phyloP scores from a whole-genome alignment of 2,329 filamentous ascomycete genomes.

The Aureobasidium lini region DNA sequence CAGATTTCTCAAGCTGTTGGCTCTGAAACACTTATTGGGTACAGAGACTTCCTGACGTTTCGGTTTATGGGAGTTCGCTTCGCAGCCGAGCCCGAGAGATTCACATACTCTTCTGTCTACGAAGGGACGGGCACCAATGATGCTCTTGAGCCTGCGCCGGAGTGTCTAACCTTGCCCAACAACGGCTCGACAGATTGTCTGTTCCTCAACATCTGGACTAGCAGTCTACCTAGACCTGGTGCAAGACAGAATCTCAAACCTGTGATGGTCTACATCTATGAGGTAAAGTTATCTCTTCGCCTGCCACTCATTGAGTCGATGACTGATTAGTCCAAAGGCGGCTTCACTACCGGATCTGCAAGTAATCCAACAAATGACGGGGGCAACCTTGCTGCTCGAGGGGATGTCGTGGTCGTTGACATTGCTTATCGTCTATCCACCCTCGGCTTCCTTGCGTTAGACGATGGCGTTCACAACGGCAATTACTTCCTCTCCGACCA shows the following conservation, averaged over 20 bases:
- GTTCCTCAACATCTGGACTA: slow-evolving; percentile 35
- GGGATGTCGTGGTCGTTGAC: slow-evolving; percentile 39
- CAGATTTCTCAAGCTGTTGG: slow-evolving; percentile 19
- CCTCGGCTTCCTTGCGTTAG: slow-evolving; percentile 29
- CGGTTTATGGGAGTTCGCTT: slow-evolving; percentile 19
- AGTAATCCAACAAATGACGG: slow-evolving; percentile 41
- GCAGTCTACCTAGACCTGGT: slow-evolving; percentile 23
- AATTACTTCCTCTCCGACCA: slow-evolving; percentile 46
- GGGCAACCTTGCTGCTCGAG: slow-evolving; percentile 38
- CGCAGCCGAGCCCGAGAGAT: slow-evolving; percentile 18
- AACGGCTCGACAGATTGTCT: slow-evolving; percentile 28
- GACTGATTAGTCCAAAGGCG: slow-evolving; percentile 31
- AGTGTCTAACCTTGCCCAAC: slow-evolving; percentile 17
- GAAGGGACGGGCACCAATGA: slow-evolving; percentile 15
- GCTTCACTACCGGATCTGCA: slow-evolving; percentile 34
- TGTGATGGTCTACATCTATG: slow-evolving; percentile 32
- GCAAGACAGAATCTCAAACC: slow-evolving; percentile 31
- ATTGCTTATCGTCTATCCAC: slow-evolving; percentile 37
- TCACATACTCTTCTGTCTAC: slow-evolving; percentile 18
- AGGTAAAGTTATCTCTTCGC: slow-evolving; percentile 20
- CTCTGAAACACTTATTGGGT: slow-evolving; percentile 18
- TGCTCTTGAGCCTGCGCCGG: slow-evolving; percentile 16
- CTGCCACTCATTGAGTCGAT: not conserved
- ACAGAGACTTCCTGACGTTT: slow-evolving; percentile 18
- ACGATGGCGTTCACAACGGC: slow-evolving; percentile 39